Conservation (phyloP, 2,329 filamentous ascomycete genomes). For the Escovopsis sp. region DNA sequence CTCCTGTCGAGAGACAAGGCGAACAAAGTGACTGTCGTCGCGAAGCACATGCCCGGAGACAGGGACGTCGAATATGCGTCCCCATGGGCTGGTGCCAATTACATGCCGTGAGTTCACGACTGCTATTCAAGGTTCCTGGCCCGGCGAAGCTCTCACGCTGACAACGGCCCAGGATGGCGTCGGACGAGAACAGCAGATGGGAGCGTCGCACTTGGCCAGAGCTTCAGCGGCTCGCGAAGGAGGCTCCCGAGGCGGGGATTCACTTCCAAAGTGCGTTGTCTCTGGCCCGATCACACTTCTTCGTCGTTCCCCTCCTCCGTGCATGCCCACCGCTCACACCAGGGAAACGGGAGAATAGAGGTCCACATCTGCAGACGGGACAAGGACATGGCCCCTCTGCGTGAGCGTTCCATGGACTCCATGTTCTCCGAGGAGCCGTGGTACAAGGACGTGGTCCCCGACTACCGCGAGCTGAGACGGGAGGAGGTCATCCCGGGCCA, state of each 20-base stretch:
- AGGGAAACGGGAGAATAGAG: conserved; percentile 19
- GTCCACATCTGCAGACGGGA: conserved; percentile 37
- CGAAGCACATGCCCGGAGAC: conserved; percentile 88
- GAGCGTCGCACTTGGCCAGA: conserved; percentile 52
- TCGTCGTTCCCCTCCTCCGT: background rate
- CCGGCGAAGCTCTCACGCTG: background rate
- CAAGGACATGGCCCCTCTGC: conserved; percentile 38
- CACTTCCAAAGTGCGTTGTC: conserved; percentile 51
- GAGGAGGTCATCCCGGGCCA: conserved; percentile 47
- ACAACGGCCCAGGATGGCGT: conserved; percentile 25
- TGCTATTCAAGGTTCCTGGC: background rate
- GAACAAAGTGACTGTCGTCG: conserved; percentile 50
- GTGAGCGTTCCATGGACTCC: conserved; percentile 37
- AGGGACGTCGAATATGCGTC: conserved; percentile 85
- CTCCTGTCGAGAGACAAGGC: conserved; percentile 29
- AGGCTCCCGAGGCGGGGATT: conserved; percentile 63
- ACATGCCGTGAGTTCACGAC: conserved; percentile 44
- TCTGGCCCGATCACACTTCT: too few species aligned
- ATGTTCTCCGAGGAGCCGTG: conserved; percentile 53
- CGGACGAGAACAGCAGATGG: conserved; percentile 32
- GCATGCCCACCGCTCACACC: too few species aligned
- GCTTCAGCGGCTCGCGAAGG: conserved; percentile 41
- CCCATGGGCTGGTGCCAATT: conserved; percentile 78
- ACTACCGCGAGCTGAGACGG: conserved; percentile 49
- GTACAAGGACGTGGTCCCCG: conserved; percentile 57